A percentile compares a stretch with the other conserved stretches of the same genome.
These are phyloP conservation scores for Antarctomyces pellizariae DNA, from an alignment of 495 filamentous ascomycete species.

Conservation along the genomic window DNA sequence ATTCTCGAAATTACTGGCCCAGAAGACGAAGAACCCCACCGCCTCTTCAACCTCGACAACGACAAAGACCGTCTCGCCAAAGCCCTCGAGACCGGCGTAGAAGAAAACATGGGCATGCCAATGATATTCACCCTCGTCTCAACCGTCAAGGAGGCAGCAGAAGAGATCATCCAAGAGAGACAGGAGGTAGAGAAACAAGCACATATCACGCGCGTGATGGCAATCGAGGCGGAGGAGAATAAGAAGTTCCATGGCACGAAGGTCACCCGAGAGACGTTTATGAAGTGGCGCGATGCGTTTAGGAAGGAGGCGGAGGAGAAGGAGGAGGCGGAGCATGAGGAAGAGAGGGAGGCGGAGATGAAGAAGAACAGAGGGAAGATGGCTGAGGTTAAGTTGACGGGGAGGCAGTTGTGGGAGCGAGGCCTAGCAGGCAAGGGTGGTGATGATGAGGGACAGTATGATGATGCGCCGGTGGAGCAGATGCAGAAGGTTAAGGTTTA, in stretches of 20 bases:
- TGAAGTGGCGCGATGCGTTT: conserved; percentile 63
- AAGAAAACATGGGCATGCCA: conserved; percentile 88
- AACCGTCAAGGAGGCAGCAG: conserved; percentile 67
- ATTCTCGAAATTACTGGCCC: conserved; percentile 49
- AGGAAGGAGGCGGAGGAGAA: conserved; percentile 53
- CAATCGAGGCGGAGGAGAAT: conserved; percentile 79
- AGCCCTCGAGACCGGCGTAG: conserved; percentile 41
- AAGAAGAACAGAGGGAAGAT: conserved; percentile 51
- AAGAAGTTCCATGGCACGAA: conserved; percentile 82
- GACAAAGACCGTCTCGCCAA: conserved; percentile 53
- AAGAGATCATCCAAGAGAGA: conserved; percentile 52
- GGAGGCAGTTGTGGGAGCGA: conserved; percentile 64
- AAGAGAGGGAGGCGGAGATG: conserved; percentile 49
- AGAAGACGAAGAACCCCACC: conserved; percentile 41
- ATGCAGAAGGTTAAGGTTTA: conserved; percentile 47
- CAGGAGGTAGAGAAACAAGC: conserved; percentile 31
- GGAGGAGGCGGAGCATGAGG: conserved; percentile 35
- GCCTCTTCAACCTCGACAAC: conserved; percentile 26
- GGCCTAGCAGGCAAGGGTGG: conserved; percentile 53
- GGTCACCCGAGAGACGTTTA: conserved; percentile 66
- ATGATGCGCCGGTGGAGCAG: conserved; percentile 27
- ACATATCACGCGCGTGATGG: conserved; percentile 39
- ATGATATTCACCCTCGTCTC: conserved; percentile 89
- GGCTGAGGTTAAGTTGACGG: conserved; percentile 36
- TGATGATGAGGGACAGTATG: conserved; percentile 43